These are phyloP conservation scores for Arctium minus DNA, from an alignment of 129 eudicot species.

Conservation along the genomic window DNA sequence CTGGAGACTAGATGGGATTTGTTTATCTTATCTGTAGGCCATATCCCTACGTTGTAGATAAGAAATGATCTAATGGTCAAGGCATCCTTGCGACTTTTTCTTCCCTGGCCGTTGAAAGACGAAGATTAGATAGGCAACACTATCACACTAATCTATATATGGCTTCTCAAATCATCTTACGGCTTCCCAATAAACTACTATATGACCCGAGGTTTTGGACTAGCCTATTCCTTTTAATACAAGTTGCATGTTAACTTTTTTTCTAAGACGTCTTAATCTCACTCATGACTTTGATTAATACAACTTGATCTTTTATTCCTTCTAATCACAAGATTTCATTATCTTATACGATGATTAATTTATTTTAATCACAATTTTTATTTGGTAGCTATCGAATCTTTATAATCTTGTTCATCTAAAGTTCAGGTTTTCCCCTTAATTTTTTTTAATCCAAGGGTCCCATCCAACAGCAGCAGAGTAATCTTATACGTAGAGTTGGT, in stretches of 20 bases:
- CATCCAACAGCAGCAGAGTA: not conserved
- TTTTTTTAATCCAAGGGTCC: not conserved
- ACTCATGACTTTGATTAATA: not conserved
- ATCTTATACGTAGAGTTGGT: not conserved
- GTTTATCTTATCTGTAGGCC: not conserved
- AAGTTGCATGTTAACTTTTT: not conserved
- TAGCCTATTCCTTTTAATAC: not conserved
- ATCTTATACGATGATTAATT: not conserved
- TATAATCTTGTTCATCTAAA: not conserved
- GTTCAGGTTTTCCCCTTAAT: not conserved
- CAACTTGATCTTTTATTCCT: not conserved
- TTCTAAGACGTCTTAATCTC: not conserved
- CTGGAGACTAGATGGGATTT: not conserved
- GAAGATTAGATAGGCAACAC: not conserved
- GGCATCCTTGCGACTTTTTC: not conserved
- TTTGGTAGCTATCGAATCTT: not conserved
- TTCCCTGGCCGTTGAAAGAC: not conserved
- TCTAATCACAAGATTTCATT: not conserved
- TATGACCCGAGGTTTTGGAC: not conserved
- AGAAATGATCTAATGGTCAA: conserved; percentile 5
- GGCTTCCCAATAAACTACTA: not conserved
- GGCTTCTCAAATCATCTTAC: not conserved
- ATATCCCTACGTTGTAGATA: conserved; percentile 13
- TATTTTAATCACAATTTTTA: not conserved
- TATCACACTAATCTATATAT: not conserved